phyloP scores from a whole-genome alignment of 345 rosid species.

The Bruguiera sexangula region DNA sequence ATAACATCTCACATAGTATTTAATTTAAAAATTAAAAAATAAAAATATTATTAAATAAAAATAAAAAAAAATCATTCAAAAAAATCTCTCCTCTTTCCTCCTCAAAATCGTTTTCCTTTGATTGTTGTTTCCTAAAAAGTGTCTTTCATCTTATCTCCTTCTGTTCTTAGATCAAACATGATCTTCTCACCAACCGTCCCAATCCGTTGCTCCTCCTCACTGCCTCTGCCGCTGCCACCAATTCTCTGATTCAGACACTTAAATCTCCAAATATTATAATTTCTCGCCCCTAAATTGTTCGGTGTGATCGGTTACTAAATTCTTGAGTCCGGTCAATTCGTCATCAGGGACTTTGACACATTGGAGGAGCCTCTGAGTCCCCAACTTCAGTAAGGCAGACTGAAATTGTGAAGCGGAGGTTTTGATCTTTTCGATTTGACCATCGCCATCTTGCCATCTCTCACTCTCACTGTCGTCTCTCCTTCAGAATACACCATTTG shows the following conservation, averaged over 20 bases:
- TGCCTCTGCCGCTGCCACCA: not conserved
- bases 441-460: slow-evolving; percentile 8
- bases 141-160: slow-evolving; percentile 33
- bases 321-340: not conserved
- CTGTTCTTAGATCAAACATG: slow-evolving; percentile 41
- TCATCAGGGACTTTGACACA: slow-evolving; percentile 20
- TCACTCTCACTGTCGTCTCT: not conserved
- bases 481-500: slow-evolving; percentile 25
- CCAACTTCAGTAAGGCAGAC: slow-evolving; percentile 30
- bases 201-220: slow-evolving; percentile 50
- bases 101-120: slow-evolving; percentile 6
- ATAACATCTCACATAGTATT: too few relatives aligned
- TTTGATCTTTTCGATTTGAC: slow-evolving; percentile 20
- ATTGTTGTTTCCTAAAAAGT: slow-evolving; percentile 22
- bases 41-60: too few relatives aligned
- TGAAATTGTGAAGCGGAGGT: slow-evolving; percentile 33
- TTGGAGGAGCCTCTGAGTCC: slow-evolving; percentile 20
- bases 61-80: too few relatives aligned
- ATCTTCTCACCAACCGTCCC: slow-evolving; percentile 43
- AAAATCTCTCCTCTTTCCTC: not conserved
- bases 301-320: slow-evolving; percentile 29
- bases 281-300: slow-evolving; percentile 17
- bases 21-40: too few relatives aligned
- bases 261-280: slow-evolving; percentile 2
- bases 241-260: slow-evolving; percentile 11